Base-by-base conservation (phyloP, 805 yeast genomes). In the Yarrowia sp. region DNA sequence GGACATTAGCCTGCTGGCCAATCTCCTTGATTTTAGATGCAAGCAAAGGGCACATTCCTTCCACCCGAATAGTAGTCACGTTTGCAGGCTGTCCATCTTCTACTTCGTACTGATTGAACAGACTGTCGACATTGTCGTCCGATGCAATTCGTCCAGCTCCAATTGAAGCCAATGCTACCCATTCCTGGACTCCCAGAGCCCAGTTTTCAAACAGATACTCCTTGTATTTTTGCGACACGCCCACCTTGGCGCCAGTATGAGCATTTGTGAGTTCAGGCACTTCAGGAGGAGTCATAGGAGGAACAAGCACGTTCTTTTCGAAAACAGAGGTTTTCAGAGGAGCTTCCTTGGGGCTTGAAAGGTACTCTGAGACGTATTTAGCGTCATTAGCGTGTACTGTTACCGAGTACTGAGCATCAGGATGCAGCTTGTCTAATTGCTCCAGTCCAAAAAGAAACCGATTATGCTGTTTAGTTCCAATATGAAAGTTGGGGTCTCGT, bases 401-500 rank as follows among this genome's bases (percentile, higher is more conserved):
- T 1, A 58, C 41, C 7, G 35, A 33, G n/a, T 33, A 58, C 22
- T 33, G 42, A 41, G 44, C 4, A n/a, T 44, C 43, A 36, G 51
- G 39, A 15, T 43, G 41, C 42, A 58, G 35, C 38, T 36, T 43
- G 15, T 48, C 65, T 44, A 69, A 43, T 4, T 69, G 69, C 13
- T 66, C 43, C n/a, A 65, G 28, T 1, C 70, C 67, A 71, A 72
- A 69, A 14, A 68, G 13, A 43, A 71, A 60, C 33, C 73, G 66
- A 38, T 69, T 68, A 41, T 38, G 67, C 9, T 44, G 38, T 4
- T 53, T 48, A 17, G 66, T 55, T 2, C 69, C 69, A 8, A 64
- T 28, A 8, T 14, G 42, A 11, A 47, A 47, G 11, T 47, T 31
- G 38, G 65, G 64, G 22, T 61, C 60, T 18, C 64, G 31, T 4